phyloP scores from a whole-genome alignment of 2,329 filamentous ascomycete genomes.

The Fusarium hainanense region DNA sequence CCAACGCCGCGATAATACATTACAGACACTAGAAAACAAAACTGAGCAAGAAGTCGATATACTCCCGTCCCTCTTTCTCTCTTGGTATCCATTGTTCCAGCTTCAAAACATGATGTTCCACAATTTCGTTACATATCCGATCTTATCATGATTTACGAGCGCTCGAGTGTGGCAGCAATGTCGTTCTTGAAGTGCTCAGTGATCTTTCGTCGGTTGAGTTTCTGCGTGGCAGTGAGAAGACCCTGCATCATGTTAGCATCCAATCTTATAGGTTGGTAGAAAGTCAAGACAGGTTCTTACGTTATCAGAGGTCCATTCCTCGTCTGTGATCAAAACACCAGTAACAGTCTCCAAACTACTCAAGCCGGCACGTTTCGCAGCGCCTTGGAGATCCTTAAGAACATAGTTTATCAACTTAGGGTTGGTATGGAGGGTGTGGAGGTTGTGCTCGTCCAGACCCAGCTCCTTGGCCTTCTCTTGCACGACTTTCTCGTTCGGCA shows the following conservation, averaged over 20 bases:
- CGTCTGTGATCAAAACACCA: slow-evolving; percentile 81
- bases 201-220: slow-evolving; percentile 66
- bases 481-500: slow-evolving; percentile 72
- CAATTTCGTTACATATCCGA: slow-evolving; percentile 10
- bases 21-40: slow-evolving; percentile 40
- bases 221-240: slow-evolving; percentile 70
- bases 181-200: slow-evolving; percentile 63
- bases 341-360: slow-evolving; percentile 78
- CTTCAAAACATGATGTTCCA: slow-evolving; percentile 16
- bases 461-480: slow-evolving; percentile 68
- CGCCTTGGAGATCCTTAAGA: slow-evolving; percentile 74
- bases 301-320: slow-evolving; percentile 88
- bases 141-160: slow-evolving; percentile 28
- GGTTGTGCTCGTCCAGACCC: slow-evolving; percentile 73
- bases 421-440: slow-evolving; percentile 76
- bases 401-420: slow-evolving; percentile 70
- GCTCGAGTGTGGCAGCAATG: slow-evolving; percentile 58
- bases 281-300: slow-evolving; percentile 64
- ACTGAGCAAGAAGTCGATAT: slow-evolving; percentile 15
- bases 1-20: slow-evolving; percentile 44
- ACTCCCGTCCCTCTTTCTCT: slow-evolving; percentile 9
- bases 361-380: slow-evolving; percentile 74
- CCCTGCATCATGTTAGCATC: slow-evolving; percentile 55
- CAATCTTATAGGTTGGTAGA: background rate
- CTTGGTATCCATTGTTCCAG: slow-evolving; percentile 42